Evolutionary conservation across 106 monocot genomes (phyloP), one percentile per base, ranked within the genome.

Genomic region (Platanthera zijinensis): DNA sequence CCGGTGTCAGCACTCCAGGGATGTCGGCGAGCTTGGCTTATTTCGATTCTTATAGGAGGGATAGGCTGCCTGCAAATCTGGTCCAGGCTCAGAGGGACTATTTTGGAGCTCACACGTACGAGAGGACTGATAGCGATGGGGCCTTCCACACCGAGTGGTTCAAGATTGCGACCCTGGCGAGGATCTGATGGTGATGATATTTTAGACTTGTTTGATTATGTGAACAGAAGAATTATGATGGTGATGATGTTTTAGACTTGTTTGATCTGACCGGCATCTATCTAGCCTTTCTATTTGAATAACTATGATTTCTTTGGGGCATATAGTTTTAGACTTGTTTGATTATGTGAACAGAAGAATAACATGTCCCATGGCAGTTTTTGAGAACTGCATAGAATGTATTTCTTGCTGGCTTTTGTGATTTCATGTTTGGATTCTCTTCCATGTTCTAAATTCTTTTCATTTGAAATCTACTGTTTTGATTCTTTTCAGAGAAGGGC

Each of bases 31-130:
- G 87, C 73, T 75, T 87, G 51, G 83, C 87, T 30, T 87, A 87
- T 59, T 87, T 87, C 78, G 87, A 87, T 57, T 84, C 84, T 7
- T 87, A 87, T n/a, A 81, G 87, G 75, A 84, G 87, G 81, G 87
- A 81, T 30, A 81, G 87, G 50, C 71, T 87, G 32, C 81, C 87
- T 39, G 87, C 87, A 0, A 87, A 87, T 74, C 53, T 87, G 46
- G 87, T 87, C n/a, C 87, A 87, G 53, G 87, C 87, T 75, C 87
- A 87, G 80, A 78, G 83, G 56, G 87, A 87, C 75, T 87, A 87
- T 73, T 87, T 87, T 28, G 87, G 87, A 67, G 87, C 83, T 1
- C 87, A 84, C 57, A 87, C 87, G 4, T 87, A 87, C 18, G 87
- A 87, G 81, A 84, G 83, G 67, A 71, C 57, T 9, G 87, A 87